Conservation (phyloP, 208 protist genomes). For the Leishmania tarentolae region DNA sequence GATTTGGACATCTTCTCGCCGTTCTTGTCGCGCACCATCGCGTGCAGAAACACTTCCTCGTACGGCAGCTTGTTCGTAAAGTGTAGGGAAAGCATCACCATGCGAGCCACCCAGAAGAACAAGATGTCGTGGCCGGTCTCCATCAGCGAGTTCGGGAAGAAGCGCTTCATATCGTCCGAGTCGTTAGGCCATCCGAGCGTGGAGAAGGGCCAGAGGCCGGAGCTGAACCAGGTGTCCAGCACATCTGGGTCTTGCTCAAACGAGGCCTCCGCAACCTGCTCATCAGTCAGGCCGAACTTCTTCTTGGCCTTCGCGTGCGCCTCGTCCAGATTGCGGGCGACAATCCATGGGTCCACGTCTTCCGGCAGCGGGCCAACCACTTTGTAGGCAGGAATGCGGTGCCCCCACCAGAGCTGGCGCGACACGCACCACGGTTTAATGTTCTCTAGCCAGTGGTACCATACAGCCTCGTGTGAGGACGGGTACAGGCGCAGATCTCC, state of each 20-base stretch:
- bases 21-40: constrained; percentile 99
- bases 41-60: constrained; percentile 97
- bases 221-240: constrained; percentile 99
- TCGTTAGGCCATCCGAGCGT: constrained; percentile 97
- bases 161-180: constrained; percentile 92
- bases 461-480: constrained; percentile 89
- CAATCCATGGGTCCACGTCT: constrained; percentile 91
- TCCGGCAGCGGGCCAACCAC: constrained; percentile 44
- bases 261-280: constrained; percentile 49
- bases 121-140: constrained; percentile 99
- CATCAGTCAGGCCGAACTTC: constrained; percentile 85
- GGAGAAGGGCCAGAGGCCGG: constrained; percentile 99
- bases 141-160: constrained; percentile 97
- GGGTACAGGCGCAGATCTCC: constrained; percentile 96
- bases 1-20: constrained; percentile 99
- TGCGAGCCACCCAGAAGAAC: constrained; percentile 99
- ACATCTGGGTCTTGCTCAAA: constrained; percentile 99
- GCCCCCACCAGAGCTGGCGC: constrained; percentile 99
- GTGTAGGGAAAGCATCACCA: constrained; percentile 99
- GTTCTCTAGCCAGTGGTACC: constrained; percentile 97
- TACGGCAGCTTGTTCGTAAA: constrained; percentile 98
- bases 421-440: constrained; percentile 98
- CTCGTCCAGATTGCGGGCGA: constrained; percentile 93
- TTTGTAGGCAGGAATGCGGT: constrained; percentile 99
- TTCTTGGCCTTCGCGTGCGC: constrained; percentile 85